Evolutionary conservation across 1,284 basidiomycete genomes (phyloP).

Genomic region (Pyrrhoderma lamaoense): DNA sequence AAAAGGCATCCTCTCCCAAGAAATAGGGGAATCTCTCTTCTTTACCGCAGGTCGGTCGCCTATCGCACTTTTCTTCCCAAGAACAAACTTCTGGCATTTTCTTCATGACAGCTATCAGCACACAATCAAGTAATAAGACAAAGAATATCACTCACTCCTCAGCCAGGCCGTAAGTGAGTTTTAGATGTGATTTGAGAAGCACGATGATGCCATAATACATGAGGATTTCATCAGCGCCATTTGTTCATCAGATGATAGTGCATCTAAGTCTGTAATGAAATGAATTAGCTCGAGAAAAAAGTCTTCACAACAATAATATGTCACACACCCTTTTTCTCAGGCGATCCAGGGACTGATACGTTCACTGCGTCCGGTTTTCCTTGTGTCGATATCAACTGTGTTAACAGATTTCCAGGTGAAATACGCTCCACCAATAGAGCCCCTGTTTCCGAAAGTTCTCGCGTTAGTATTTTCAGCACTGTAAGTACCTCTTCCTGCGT

Average conservation of each 20-base stretch:
- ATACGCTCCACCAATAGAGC: slow-evolving; percentile 68
- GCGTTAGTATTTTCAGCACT: slow-evolving; percentile 76
- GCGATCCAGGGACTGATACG: background rate
- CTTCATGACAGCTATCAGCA: slow-evolving; percentile 36
- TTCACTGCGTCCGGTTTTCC: background rate
- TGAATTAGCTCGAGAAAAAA: background rate
- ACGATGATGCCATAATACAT: slow-evolving; percentile 73
- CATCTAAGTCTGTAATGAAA: slow-evolving; percentile 10
- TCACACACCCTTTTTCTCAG: slow-evolving; percentile 8
- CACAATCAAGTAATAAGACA: background rate
- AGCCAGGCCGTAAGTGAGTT: slow-evolving; percentile 71
- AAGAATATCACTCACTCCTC: slow-evolving; percentile 61
- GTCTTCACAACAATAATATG: background rate
- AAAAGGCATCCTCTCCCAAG: slow-evolving; percentile 67
- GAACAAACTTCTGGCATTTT: slow-evolving; percentile 80
- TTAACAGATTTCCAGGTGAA: slow-evolving; percentile 61
- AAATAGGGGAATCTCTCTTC: slow-evolving; percentile 52
- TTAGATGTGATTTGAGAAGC: slow-evolving; percentile 78
- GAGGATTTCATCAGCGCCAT: slow-evolving; percentile 53
- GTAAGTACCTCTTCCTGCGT: slow-evolving; percentile 88
- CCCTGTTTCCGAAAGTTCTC: slow-evolving; percentile 77
- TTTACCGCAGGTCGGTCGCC: slow-evolving; percentile 75
- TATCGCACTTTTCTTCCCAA: slow-evolving; percentile 78
- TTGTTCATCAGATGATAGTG: slow-evolving; percentile 26
- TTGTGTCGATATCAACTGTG: slow-evolving; percentile 34